These are phyloP conservation scores for Neolecta irregularis DNA, from an alignment of 1,139 yeast species.

Conservation along the genomic window DNA sequence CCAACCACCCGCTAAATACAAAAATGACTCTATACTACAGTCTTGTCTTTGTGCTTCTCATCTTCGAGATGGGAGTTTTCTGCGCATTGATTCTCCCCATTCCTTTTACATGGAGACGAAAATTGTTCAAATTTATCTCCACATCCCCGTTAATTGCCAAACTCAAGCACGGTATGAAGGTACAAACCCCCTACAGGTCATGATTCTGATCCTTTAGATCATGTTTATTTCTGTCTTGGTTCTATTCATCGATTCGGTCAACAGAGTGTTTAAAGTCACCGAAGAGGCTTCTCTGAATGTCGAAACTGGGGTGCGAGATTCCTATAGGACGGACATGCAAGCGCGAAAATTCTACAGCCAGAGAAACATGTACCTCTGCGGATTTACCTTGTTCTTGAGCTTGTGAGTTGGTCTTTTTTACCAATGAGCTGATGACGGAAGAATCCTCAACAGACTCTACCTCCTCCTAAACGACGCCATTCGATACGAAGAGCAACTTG, in stretches of 20 bases:
- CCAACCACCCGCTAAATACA: no score
- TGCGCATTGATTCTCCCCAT: conserved; percentile 70
- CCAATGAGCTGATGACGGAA: conserved; percentile 1
- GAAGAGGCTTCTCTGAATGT: conserved; percentile 29
- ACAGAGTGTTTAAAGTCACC: conserved; percentile 61
- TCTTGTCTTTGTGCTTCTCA: conserved; percentile 54
- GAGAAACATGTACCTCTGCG: conserved; percentile 91
- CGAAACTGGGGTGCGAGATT: conserved; percentile 18
- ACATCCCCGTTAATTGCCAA: conserved; percentile 58
- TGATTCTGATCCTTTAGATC: conserved; percentile 15
- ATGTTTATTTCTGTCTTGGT: conserved; percentile 70
- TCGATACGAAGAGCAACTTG: conserved; percentile 1
- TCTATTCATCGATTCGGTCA: conserved; percentile 75
- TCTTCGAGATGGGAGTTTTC: conserved; percentile 68
- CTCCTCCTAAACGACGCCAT: background rate
- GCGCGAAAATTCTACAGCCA: conserved; percentile 91
- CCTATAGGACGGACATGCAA: conserved; percentile 62
- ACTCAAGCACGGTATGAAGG: conserved; percentile 63
- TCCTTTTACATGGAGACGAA: conserved; percentile 60
- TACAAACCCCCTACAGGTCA: conserved; percentile 22
- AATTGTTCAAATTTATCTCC: conserved; percentile 45
- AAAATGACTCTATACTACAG: conserved; percentile 61
- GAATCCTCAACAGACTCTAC: background rate
- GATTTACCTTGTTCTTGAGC: conserved; percentile 70
- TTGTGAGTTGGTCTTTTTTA: conserved; percentile 31